These are phyloP conservation scores for Ganoderma multipileum DNA, from an alignment of 1,284 basidiomycete genomes.

Conservation along the genomic window DNA sequence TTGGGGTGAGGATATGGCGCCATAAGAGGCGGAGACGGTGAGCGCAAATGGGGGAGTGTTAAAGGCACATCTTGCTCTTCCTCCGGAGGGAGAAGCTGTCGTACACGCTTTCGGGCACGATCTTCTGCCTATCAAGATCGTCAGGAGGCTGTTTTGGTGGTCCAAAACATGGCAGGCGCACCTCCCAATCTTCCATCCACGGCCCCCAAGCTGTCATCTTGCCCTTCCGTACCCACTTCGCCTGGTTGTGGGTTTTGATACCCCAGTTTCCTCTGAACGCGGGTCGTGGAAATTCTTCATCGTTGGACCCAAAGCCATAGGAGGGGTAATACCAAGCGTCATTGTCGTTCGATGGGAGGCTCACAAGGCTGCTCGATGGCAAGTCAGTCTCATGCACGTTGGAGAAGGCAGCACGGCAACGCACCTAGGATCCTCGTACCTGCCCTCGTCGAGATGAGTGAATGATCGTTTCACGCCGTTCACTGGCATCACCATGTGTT, in stretches of 20 bases:
- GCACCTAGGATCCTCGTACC: constrained; percentile 41
- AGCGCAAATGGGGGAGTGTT: constrained; percentile 51
- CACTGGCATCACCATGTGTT: constrained; percentile 31
- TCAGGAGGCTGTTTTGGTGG: not conserved
- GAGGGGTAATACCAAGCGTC: constrained; percentile 83
- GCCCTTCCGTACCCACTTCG: constrained; percentile 78
- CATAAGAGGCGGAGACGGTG: constrained; percentile 50
- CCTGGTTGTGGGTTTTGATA: constrained; percentile 68
- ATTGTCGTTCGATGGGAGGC: constrained; percentile 66
- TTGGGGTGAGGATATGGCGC: constrained; percentile 76
- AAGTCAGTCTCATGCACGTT: not conserved
- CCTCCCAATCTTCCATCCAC: constrained; percentile 83
- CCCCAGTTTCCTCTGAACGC: constrained; percentile 79
- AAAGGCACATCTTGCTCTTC: constrained; percentile 49
- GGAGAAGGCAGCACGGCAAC: not conserved
- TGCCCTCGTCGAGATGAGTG: constrained; percentile 36
- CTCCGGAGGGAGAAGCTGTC: constrained; percentile 57
- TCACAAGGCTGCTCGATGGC: constrained; percentile 34
- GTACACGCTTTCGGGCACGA: constrained; percentile 79
- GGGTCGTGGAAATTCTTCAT: constrained; percentile 52
- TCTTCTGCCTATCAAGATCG: constrained; percentile 66
- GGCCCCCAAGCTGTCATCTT: constrained; percentile 84
- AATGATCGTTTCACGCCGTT: constrained; percentile 37
- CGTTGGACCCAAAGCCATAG: constrained; percentile 63
- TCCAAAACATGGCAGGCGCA: constrained; percentile 41